Percentiles rank a stretch among this genome's conserved stretches.
These are phyloP conservation scores for Candida easanensis DNA, from an alignment of 805 yeast genomes.

Conservation along the genomic window DNA sequence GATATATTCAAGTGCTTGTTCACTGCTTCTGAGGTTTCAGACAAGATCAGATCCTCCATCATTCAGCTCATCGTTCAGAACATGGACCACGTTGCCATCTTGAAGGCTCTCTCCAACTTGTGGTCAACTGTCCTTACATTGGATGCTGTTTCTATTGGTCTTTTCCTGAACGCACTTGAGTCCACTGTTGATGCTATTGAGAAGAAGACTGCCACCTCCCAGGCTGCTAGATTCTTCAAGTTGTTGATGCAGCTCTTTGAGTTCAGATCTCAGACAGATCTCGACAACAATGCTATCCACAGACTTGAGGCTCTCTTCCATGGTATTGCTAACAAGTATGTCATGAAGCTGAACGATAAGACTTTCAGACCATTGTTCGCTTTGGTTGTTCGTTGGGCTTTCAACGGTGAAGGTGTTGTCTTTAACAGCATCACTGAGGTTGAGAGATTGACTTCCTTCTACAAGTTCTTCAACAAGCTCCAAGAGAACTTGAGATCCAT, in stretches of 20 bases:
- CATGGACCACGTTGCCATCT: constrained; percentile 61
- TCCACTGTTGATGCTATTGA: constrained; percentile 62
- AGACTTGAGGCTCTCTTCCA: constrained; percentile 79
- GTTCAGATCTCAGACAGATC: constrained; percentile 54
- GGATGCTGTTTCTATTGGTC: constrained; percentile 53
- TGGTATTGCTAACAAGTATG: constrained; percentile 68
- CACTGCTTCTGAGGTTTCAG: constrained; percentile 56
- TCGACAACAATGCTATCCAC: constrained; percentile 71
- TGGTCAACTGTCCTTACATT: constrained; percentile 50
- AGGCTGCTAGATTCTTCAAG: constrained; percentile 63
- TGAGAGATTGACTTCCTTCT: constrained; percentile 69
- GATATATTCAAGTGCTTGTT: constrained; percentile 60
- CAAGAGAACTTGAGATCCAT: constrained; percentile 84
- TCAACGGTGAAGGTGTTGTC: constrained; percentile 71
- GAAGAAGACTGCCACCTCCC: constrained; percentile 71
- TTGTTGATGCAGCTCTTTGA: constrained; percentile 72
- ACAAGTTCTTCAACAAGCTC: constrained; percentile 79
- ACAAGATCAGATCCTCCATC: constrained; percentile 57
- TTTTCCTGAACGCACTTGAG: constrained; percentile 68
- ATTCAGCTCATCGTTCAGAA: constrained; percentile 60
- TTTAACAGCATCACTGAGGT: constrained; percentile 43
- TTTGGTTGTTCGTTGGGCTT: constrained; percentile 85
- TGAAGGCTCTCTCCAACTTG: constrained; percentile 57
- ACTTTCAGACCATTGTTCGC: constrained; percentile 91
- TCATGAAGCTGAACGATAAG: constrained; percentile 91